phyloP scores from a whole-genome alignment of 495 filamentous ascomycete genomes.

The Pseudevernia furfuracea region DNA sequence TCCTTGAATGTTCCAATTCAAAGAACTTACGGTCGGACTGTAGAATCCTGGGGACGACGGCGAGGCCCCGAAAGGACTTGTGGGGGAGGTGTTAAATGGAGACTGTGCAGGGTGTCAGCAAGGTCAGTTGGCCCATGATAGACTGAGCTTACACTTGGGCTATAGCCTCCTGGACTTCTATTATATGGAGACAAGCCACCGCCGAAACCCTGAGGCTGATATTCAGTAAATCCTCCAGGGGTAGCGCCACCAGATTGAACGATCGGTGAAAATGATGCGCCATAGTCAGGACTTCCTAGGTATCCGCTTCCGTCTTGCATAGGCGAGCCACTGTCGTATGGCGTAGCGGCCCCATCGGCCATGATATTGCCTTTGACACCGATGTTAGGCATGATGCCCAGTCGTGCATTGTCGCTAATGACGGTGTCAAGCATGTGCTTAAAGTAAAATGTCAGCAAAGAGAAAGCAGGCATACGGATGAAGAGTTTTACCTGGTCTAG shows the following conservation, averaged over 20 bases:
- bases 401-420: constrained; percentile 78
- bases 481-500: constrained; percentile 55
- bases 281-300: constrained; percentile 67
- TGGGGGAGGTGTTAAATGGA: constrained; percentile 56
- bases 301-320: constrained; percentile 65
- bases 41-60: constrained; percentile 62
- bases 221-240: constrained; percentile 65
- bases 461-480: background rate
- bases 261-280: constrained; percentile 85
- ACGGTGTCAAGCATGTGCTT: constrained; percentile 84
- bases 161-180: constrained; percentile 61
- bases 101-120: constrained; percentile 33
- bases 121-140: background rate
- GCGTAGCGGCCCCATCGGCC: constrained; percentile 80
- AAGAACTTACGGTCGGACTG: constrained; percentile 5
- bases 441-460: background rate
- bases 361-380: constrained; percentile 59
- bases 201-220: constrained; percentile 45
- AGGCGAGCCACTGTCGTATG: constrained; percentile 88
- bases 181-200: constrained; percentile 62
- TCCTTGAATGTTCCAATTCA: background rate
- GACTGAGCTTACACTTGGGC: constrained; percentile 44
- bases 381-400: constrained; percentile 69
- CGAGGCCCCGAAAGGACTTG: constrained; percentile 62
- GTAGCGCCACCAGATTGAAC: constrained; percentile 64